Base-by-base conservation (phyloP, 306 rosid species). In the Prunus campanulata region DNA sequence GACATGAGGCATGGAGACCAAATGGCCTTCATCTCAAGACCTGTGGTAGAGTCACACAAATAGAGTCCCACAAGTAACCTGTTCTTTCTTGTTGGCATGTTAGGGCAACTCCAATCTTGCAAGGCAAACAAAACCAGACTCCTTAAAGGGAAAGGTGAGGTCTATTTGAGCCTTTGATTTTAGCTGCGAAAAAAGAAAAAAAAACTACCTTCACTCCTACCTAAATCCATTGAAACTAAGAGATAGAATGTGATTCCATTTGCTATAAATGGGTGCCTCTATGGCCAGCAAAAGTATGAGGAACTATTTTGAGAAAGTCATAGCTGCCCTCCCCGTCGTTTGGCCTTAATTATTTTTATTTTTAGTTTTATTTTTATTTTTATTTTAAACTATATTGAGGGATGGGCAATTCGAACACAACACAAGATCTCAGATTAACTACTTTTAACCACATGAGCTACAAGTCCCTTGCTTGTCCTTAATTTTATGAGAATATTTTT, bases 71-170 rank as follows among this genome's bases (percentile, higher is more conserved):
- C 29, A 74, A 61, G 77, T 27, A 74, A 61, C 47, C 69, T 5
- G 39, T 32, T 32, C 39, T 74, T 46, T 16, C 47, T 74, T 74
- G 59, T 74, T 60, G 46, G 46, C 24, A 2, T 20, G 52, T 44
- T 46, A 39, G 12, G 67, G 56, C 19, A 71, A 57, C n/a, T 16
- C 62, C 67, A 72, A 57, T 24, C 18, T 52, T 72, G 67, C 77
- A 60, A 61, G 57, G 69, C 69, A 61, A 74, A 27, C 60, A 1
- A 5, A 30, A 14, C 68, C 19, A 24, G 29, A 6, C 63, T 54
- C 52, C 35, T 39, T 55, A 39, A 22, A 8, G 29, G 35, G 51
- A 20, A 54, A 20, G 35, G 29, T 56, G 11, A 44, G 42, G 32
- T 12, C 15, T 48, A 10, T 48, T 48, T 35, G 42, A 35, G 30